phyloP scores from a whole-genome alignment of 139 green algal species.

The Coelastrella sp. region DNA sequence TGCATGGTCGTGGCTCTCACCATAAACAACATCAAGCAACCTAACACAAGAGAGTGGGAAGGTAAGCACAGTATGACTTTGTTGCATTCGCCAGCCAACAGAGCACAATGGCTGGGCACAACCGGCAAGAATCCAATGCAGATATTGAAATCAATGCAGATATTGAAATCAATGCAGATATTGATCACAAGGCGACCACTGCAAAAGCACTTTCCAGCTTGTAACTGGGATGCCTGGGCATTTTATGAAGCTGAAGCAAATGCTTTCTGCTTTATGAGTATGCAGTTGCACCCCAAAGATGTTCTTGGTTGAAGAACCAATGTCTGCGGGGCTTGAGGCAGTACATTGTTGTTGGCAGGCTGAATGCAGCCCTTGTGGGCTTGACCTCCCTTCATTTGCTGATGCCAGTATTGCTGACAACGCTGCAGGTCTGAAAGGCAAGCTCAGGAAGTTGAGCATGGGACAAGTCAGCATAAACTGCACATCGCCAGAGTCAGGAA shows the following conservation, averaged over 20 bases:
- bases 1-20: constrained; percentile 62
- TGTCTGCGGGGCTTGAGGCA: too few species aligned
- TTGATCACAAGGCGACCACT: too few species aligned
- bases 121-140: too few species aligned
- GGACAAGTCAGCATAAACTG: constrained; percentile 57
- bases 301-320: too few species aligned
- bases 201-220: too few species aligned
- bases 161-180: too few species aligned
- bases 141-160: too few species aligned
- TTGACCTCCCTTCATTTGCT: neutral
- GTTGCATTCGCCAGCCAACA: constrained; percentile 10
- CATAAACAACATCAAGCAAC: neutral
- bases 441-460: constrained; percentile 61
- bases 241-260: too few species aligned
- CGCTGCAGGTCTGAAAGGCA: constrained; percentile 63
- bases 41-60: constrained; percentile 51
- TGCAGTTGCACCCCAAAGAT: too few species aligned
- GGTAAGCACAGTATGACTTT: constrained; percentile 49
- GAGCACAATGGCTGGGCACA: constrained; percentile 26
- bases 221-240: too few species aligned
- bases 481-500: constrained; percentile 43
- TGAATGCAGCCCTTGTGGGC: neutral
- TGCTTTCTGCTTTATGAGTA: too few species aligned
- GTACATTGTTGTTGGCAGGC: neutral
- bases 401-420: neutral